Conservation (phyloP, 108 stramenopile genomes). For the Nitzschia sp. region DNA sequence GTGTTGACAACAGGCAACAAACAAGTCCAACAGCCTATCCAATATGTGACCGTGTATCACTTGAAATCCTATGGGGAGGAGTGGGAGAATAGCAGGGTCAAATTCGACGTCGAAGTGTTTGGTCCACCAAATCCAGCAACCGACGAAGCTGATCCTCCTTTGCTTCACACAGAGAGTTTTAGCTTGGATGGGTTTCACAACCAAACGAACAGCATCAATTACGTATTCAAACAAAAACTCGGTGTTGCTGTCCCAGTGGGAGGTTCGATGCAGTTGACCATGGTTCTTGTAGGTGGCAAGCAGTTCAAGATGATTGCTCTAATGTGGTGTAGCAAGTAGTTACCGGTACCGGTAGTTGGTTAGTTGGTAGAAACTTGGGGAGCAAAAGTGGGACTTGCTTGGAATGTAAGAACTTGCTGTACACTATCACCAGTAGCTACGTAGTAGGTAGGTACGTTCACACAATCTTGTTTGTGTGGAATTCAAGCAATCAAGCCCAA, state of each 20-base stretch:
- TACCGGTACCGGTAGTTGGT: too few species aligned
- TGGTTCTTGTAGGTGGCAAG: constrained; percentile 33
- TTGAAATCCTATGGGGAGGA: constrained; percentile 61
- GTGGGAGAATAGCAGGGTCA: constrained; percentile 45
- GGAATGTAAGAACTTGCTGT: too few species aligned
- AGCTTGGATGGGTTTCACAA: constrained; percentile 20
- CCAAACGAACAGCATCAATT: constrained; percentile 19
- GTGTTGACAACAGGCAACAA: neutral
- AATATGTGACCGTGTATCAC: constrained; percentile 41
- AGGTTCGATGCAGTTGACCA: constrained; percentile 36
- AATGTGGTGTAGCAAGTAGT: constrained; percentile 35
- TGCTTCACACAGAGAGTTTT: constrained; percentile 1
- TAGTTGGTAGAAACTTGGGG: too few species aligned
- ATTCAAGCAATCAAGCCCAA: too few species aligned
- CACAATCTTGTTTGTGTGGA: too few species aligned
- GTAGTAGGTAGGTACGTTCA: too few species aligned
- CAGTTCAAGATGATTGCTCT: constrained; percentile 61
- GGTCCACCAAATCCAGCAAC: neutral
- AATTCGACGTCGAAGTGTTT: constrained; percentile 28
- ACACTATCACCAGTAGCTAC: too few species aligned
- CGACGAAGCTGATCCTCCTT: too few species aligned
- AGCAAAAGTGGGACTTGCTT: too few species aligned
- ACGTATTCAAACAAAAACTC: neutral
- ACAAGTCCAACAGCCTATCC: neutral
- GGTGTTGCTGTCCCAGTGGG: constrained; percentile 1